Conservation (phyloP, 139 green algal genomes). For the Micromonas pusilla region DNA sequence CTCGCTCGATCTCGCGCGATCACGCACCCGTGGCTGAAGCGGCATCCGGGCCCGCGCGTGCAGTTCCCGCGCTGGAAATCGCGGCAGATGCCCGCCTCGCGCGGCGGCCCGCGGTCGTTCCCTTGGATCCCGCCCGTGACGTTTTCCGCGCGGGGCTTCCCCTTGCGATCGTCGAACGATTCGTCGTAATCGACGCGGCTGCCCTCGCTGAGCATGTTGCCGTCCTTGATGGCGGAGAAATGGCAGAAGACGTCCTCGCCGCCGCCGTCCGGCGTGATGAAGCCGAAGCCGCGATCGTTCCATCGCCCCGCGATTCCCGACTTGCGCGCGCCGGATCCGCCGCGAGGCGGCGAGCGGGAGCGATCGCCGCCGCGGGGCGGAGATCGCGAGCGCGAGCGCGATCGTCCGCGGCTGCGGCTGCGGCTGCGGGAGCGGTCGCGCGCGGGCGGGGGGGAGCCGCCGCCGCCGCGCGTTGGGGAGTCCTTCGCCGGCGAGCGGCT, state of each 20-base stretch:
- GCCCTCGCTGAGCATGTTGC: constrained; percentile 17
- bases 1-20: no score
- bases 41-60: constrained; percentile 3
- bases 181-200: constrained; percentile 1
- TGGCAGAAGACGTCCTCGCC: constrained; percentile 24
- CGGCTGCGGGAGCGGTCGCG: not conserved
- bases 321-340: not conserved
- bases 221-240: constrained; percentile 21
- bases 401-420: no score
- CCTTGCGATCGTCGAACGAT: constrained; percentile 23
- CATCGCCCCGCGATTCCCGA: not conserved
- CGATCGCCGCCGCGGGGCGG: no score
- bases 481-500: no score
- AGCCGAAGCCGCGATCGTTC: constrained; percentile 23
- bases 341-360: not conserved
- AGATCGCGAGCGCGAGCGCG: no score
- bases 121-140: constrained; percentile 6
- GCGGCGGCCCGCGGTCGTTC: not conserved
- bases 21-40: constrained; percentile 6
- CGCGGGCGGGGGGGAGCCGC: not conserved
- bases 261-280: constrained; percentile 20
- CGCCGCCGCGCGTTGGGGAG: no score
- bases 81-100: not conserved
- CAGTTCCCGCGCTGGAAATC: constrained; percentile 15
- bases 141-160: constrained; percentile 11